Evolutionary conservation across 805 yeast genomes (phyloP).

Genomic region (Candida easanensis): DNA sequence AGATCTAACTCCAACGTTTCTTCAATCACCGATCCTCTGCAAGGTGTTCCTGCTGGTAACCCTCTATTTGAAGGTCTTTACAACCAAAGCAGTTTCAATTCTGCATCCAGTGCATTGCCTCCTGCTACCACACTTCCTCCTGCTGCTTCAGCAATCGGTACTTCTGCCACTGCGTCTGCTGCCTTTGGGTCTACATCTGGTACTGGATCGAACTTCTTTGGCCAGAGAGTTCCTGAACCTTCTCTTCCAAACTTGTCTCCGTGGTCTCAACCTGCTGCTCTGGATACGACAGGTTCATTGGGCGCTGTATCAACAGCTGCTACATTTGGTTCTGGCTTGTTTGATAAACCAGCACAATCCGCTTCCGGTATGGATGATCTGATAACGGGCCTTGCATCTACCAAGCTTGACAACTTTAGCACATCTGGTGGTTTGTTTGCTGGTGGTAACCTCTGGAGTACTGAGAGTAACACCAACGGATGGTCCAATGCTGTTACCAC

Average conservation of each 20-base stretch:
- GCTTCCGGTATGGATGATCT: conserved; percentile 9
- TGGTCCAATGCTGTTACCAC: conserved; percentile 3
- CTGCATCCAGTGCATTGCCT: too few relatives aligned
- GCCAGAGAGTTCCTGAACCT: neutral
- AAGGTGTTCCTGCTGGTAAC: neutral
- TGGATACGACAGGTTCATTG: neutral
- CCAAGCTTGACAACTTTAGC: conserved; percentile 10
- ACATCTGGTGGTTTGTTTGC: conserved; percentile 7
- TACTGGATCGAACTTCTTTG: neutral
- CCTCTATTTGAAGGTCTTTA: conserved; percentile 4
- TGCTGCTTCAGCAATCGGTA: neutral
- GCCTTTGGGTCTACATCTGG: conserved; percentile 6
- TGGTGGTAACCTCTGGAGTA: conserved; percentile 7
- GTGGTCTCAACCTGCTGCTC: conserved; percentile 3
- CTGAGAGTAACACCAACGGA: conserved; percentile 4
- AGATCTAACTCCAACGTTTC: conserved; percentile 10
- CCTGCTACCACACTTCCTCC: too few relatives aligned
- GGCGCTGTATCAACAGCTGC: conserved; percentile 2
- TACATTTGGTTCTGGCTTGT: conserved; percentile 1
- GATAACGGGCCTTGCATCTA: conserved; percentile 3
- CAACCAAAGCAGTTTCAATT: neutral
- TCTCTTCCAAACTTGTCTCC: conserved; percentile 8
- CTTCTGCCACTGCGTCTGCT: neutral
- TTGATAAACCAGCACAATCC: conserved; percentile 3
- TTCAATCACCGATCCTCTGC: neutral